Evolutionary conservation across 1,284 basidiomycete species (phyloP), one percentile per base, ranked within the genome.

Genomic region (Malassezia restricta): DNA sequence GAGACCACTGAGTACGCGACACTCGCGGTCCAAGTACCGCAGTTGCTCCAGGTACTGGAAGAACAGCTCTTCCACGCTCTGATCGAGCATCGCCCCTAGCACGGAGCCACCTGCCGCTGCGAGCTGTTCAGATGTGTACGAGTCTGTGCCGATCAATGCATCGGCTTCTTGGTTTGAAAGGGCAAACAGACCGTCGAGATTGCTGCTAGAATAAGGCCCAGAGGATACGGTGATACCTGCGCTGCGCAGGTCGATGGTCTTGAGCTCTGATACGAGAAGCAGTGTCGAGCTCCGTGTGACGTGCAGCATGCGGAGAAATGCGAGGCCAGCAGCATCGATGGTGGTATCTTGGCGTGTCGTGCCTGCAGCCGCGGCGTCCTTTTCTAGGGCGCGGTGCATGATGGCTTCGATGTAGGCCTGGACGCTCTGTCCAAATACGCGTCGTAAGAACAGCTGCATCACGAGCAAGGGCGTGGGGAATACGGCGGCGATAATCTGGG

Each of bases 381-480:
- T 20, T 3, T 33, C 49, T 11, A 43, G 44, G 8, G 55, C 67
- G 32, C 66, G 67, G 29, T 65, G 59, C 68, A 73, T 71, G 43
- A 73, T 55, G 9, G 66, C 63, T 50, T 73, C 70, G 40, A 73
- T 63, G 43, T 66, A 68, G 24, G 57, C 61, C 48, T 71, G 68
- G 3, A 73, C 65, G 20, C 91, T 89, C 77, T 99, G 94, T 0
- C 91, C 92, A 75, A 99, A 99, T 0, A 98, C 88, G 35, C 94
- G 80, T 72, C 96, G 94, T 38, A 99, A 75, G 75, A 99, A 98
- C 6, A 96, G 91, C 74, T 95, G 89, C 89, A 98, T 92, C 12
- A 99, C 94, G n/a, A 89, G 81, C 8, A 86, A 82, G 8, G 94
- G 92, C 62, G 90, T 90, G 0, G 94, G 94, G 74, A 99, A 99